Conservation (phyloP, 2,329 filamentous ascomycete genomes). For the Blastomyces percursus region DNA sequence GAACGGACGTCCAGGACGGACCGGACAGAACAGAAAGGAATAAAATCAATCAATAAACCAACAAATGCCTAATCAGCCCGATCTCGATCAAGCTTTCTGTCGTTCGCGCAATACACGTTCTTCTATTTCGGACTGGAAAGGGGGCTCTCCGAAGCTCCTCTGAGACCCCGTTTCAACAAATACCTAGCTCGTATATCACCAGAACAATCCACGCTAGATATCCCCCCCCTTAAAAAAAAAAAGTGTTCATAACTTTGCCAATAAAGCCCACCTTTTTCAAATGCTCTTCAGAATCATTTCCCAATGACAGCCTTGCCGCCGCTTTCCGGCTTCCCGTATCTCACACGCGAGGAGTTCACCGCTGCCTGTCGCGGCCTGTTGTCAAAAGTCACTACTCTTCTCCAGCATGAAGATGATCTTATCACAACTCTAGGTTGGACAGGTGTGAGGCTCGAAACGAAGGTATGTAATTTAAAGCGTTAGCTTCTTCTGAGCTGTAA, state of each 20-base stretch:
- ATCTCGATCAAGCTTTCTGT: background rate
- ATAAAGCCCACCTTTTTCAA: background rate
- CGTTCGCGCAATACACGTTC: too few relatives aligned
- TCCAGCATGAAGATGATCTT: background rate
- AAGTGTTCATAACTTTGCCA: background rate
- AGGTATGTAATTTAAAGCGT: background rate
- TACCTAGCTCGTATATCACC: background rate
- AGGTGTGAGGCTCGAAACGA: constrained; percentile 2
- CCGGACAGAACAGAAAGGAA: background rate
- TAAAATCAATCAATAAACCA: background rate
- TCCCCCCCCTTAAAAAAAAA: too few relatives aligned
- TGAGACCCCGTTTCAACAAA: background rate
- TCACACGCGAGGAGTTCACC: constrained; percentile 7
- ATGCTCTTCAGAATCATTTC: background rate
- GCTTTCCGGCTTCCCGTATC: constrained; percentile 6
- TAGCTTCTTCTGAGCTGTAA: background rate
- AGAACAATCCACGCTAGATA: background rate
- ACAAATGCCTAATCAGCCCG: background rate
- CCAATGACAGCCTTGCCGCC: background rate
- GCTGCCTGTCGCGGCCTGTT: constrained; percentile 6
- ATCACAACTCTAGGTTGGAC: constrained; percentile 1
- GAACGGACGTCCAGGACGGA: background rate
- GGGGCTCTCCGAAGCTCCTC: background rate
- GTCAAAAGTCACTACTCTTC: background rate
- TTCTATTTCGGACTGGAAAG: background rate